These are phyloP conservation scores for Mycena sanguinolenta DNA, from an alignment of 768 basidiomycete species.

Conservation along the genomic window DNA sequence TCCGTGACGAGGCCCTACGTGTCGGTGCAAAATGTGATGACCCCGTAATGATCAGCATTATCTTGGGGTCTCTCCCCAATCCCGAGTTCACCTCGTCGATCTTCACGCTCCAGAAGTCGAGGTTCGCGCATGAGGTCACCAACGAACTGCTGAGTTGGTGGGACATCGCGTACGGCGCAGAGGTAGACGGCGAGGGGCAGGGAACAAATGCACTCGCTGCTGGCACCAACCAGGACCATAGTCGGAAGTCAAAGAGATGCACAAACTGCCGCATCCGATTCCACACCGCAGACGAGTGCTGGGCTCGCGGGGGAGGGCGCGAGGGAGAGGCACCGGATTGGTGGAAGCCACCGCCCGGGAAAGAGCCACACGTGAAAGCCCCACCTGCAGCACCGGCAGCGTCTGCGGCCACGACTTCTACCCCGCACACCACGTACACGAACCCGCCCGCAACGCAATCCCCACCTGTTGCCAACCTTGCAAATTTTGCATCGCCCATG, in stretches of 20 bases:
- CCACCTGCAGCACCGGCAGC: neutral
- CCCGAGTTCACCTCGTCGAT: slow-evolving; percentile 6
- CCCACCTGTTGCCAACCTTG: too few species aligned
- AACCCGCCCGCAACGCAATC: too few species aligned
- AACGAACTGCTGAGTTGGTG: neutral
- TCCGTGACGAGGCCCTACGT: neutral
- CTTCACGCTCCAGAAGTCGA: slow-evolving; percentile 1
- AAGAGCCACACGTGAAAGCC: neutral
- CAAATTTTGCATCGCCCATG: too few species aligned
- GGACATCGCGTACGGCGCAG: slow-evolving; percentile 2
- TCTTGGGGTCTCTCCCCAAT: neutral
- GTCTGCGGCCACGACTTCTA: too few species aligned
- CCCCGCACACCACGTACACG: too few species aligned
- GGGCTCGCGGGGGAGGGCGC: slow-evolving; percentile 16
- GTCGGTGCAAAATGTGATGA: neutral
- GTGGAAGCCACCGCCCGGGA: neutral
- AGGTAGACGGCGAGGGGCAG: neutral
- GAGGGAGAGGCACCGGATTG: slow-evolving; percentile 7
- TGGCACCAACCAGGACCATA: too few species aligned
- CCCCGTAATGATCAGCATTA: slow-evolving; percentile 3
- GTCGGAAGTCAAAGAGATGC: neutral
- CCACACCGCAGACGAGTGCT: slow-evolving; percentile 1
- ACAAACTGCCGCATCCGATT: neutral
- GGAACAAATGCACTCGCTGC: too few species aligned
- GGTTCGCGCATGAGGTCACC: neutral